Base-by-base conservation (phyloP, 805 yeast species). In the Nakazawaea pomicola region DNA sequence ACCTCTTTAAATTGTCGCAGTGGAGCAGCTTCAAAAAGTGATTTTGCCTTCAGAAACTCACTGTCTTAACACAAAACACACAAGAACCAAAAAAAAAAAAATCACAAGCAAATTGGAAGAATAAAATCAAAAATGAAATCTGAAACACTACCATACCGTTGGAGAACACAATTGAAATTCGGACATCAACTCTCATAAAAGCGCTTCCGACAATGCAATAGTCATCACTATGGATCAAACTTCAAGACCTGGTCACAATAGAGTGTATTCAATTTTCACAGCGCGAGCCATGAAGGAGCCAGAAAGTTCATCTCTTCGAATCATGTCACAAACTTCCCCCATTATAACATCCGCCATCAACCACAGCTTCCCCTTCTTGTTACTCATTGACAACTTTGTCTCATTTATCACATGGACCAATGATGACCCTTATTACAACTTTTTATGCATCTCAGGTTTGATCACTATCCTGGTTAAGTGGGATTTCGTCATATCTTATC, bases 361-460 rank as follows among this genome's bases (percentile, higher is more conserved):
- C 28, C 60, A 68, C 31, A 62, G 68, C 23, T 74, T 70, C 46
- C 80, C 81, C 1, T 58, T 68, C 43, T 55, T 76, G 24, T 51
- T 72, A 12, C 49, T 74, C 17, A 52, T 68, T 5, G 79, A 76
- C 51, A 57, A 62, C 31, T 41, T 65, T 6, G 52, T 76, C 14
- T 71, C 71, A 29, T 53, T 71, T 11, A 45, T 74, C 16, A 74
- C 80, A 1, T 76, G 82, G 82, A 74, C 82, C 1, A 72, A 73
- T 44, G 70, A 64, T 4, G 74, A 40, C 18, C 57, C 70, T 8
- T 72, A 70, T 48, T 61, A 61, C 45, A 76, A 74, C 48, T 65
- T 72, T 42, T 50, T 74, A 6, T 28, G 66, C 1, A 58, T 72
- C 24, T 65, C 65, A 4, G 45, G 52, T 1, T 70, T 67, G 46